phyloP scores from a whole-genome alignment of 2,329 filamentous ascomycete species.

The Ophiostoma montium region DNA sequence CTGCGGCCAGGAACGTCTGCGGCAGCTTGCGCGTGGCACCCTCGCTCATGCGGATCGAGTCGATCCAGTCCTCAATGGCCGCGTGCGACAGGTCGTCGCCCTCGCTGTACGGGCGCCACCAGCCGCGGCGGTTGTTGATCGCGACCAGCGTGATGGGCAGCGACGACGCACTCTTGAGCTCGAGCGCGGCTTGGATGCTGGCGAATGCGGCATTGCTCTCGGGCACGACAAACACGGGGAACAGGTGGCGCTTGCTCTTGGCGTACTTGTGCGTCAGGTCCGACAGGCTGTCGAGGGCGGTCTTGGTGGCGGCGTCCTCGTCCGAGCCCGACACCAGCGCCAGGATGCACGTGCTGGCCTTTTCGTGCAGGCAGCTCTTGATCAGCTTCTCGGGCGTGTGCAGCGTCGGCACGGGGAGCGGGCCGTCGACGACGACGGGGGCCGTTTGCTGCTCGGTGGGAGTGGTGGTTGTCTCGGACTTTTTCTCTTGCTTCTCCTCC shows the following conservation, averaged over 20 bases:
- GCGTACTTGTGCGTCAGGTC: constrained; percentile 65
- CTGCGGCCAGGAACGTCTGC: constrained; percentile 33
- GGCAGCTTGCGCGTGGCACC: constrained; percentile 65
- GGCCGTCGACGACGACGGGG: constrained; percentile 35
- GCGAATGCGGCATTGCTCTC: constrained; percentile 39
- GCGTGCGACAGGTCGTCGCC: constrained; percentile 35
- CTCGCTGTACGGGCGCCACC: constrained; percentile 66
- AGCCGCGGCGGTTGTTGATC: constrained; percentile 69
- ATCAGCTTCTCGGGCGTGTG: constrained; percentile 48
- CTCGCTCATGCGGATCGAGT: constrained; percentile 81
- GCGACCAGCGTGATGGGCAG: constrained; percentile 55
- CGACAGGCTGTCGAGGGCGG: constrained; percentile 49
- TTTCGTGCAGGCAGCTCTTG: constrained; percentile 57
- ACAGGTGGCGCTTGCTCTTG: constrained; percentile 50
- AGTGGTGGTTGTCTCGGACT: constrained; percentile 23
- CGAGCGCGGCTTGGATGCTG: constrained; percentile 45
- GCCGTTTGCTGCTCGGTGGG: constrained; percentile 22
- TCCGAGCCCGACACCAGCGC: constrained; percentile 40
- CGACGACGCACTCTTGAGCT: constrained; percentile 32
- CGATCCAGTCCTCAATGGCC: constrained; percentile 72
- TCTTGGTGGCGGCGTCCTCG: constrained; percentile 26
- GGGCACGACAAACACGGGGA: constrained; percentile 71
- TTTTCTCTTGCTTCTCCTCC: no score
- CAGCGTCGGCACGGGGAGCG: constrained; percentile 53
- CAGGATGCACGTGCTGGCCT: constrained; percentile 72